Conservation (phyloP, 1,139 yeast species). For the Sugiyamaella paludigena region DNA sequence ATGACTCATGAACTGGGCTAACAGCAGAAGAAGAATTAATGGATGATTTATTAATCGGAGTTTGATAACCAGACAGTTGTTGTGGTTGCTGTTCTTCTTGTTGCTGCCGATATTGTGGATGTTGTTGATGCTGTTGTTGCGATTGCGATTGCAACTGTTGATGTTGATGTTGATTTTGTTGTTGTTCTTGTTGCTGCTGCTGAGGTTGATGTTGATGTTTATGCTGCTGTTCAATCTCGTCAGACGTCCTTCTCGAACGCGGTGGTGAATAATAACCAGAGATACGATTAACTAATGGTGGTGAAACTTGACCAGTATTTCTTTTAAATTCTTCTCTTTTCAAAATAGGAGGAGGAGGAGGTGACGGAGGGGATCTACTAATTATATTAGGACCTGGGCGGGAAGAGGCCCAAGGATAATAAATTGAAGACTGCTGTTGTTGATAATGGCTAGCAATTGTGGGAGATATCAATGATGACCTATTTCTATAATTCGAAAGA, state of each 20-base stretch:
- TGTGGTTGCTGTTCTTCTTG: neutral
- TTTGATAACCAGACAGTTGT: conserved; percentile 1
- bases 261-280: conserved; percentile 22
- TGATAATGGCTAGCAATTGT: no score
- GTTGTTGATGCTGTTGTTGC: conserved; percentile 4
- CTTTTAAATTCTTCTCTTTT: neutral
- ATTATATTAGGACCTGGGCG: neutral
- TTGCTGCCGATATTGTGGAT: neutral
- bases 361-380: conserved; percentile 6
- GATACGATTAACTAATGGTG: conserved; percentile 1
- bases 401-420: neutral
- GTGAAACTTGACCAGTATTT: neutral
- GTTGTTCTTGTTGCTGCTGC: conserved; percentile 4
- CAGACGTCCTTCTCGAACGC: conserved; percentile 19
- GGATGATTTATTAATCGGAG: neutral
- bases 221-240: conserved; percentile 10
- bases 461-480: no score
- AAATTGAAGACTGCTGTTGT: neutral
- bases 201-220: neutral
- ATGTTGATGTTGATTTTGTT: neutral
- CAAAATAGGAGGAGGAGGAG: neutral
- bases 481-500: no score
- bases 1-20: neutral
- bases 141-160: neutral
- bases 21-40: neutral